A percentile compares a stretch with the other conserved stretches of the same genome.
Evolutionary conservation across 805 yeast species (phyloP).

Genomic region (Metschnikowia hibisci): DNA sequence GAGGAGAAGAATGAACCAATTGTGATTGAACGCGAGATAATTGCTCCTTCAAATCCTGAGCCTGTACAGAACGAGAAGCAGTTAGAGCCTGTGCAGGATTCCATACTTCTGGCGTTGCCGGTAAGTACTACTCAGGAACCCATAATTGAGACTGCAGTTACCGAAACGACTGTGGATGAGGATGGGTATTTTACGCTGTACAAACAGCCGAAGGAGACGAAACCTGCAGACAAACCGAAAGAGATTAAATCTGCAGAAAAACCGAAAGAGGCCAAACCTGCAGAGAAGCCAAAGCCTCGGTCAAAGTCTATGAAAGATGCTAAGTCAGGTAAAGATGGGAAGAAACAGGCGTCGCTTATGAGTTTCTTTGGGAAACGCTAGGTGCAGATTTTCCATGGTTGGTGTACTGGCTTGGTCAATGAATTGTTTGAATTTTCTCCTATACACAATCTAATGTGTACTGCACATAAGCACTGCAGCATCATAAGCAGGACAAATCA

Average conservation of each 20-base stretch:
- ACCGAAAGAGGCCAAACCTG: background rate
- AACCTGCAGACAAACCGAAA: slow-evolving; percentile 2
- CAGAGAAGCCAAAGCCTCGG: background rate
- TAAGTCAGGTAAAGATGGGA: slow-evolving; percentile 16
- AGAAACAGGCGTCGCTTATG: slow-evolving; percentile 44
- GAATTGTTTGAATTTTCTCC: too few relatives aligned
- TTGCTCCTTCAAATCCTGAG: background rate
- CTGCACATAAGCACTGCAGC: too few relatives aligned
- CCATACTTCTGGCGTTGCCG: slow-evolving; percentile 1
- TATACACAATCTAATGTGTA: too few relatives aligned
- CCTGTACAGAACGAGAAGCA: background rate
- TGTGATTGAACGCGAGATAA: slow-evolving; percentile 7
- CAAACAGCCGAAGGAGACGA: slow-evolving; percentile 12
- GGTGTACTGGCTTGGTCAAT: background rate
- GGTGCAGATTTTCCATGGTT: background rate
- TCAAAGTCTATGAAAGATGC: background rate
- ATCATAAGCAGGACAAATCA: too few relatives aligned
- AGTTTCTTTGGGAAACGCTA: slow-evolving; percentile 44
- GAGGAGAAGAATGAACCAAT: slow-evolving; percentile 14
- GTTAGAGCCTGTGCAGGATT: background rate
- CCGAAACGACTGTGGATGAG: slow-evolving; percentile 33
- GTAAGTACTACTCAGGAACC: background rate
- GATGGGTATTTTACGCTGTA: slow-evolving; percentile 49
- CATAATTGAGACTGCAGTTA: background rate
- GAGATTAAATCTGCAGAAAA: slow-evolving; percentile 1